A percentile compares a stretch with the other conserved stretches of the same genome.
Conservation (phyloP, 495 filamentous ascomycete genomes). For the Tuber calosporum region DNA sequence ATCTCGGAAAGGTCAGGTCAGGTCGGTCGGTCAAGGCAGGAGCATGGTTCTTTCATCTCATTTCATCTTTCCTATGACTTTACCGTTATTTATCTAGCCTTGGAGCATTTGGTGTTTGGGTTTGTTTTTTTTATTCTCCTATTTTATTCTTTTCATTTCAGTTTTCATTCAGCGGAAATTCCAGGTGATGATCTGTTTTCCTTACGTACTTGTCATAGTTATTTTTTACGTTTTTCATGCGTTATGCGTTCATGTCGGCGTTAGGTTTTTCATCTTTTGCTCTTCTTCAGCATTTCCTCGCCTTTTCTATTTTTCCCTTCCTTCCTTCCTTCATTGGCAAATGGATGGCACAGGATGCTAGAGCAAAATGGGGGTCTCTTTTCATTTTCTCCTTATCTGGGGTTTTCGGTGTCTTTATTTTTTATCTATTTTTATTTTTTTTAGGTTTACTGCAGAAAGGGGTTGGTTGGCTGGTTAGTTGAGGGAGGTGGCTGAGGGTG, state of each 20-base stretch:
- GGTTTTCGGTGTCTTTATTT: background rate
- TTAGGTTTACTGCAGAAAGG: background rate
- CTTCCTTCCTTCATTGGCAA: background rate
- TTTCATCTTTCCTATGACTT: background rate
- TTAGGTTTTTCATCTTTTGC: background rate
- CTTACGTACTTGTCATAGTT: background rate
- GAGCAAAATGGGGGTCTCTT: background rate
- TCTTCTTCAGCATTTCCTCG: background rate
- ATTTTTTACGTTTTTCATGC: background rate
- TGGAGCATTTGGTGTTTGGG: constrained; percentile 1
- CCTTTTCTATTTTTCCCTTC: background rate
- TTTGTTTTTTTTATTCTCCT: background rate
- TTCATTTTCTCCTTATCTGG: background rate
- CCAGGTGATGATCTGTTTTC: constrained; percentile 5
- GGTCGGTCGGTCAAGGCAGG: background rate
- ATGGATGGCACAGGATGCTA: constrained; percentile 5
- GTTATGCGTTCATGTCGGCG: background rate
- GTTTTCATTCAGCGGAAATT: background rate
- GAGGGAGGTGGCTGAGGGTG: background rate
- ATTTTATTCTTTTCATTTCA: background rate
- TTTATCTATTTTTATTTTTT: background rate
- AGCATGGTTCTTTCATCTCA: background rate
- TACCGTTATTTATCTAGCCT: background rate
- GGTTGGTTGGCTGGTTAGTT: background rate
- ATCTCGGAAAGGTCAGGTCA: background rate